Evolutionary conservation across 169 alveolate species (phyloP).

Genomic region (Babesia bovis): DNA sequence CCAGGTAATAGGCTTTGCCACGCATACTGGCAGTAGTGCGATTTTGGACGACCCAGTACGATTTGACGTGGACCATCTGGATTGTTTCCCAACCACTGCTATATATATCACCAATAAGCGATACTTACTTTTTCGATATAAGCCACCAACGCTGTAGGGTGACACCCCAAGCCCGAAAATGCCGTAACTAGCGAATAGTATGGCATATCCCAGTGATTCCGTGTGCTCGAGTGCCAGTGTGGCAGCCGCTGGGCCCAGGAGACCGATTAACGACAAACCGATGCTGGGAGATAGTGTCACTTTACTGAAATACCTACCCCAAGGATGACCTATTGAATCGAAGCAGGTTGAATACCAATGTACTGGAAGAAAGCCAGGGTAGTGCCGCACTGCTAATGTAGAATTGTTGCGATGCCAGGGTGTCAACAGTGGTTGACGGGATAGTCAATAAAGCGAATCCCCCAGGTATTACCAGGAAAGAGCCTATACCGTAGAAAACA

Average conservation of each 20-base stretch:
- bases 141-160: conserved; percentile 3
- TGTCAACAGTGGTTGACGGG: conserved; percentile 22
- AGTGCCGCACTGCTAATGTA: conserved; percentile 49
- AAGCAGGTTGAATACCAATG: conserved; percentile 22
- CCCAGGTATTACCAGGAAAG: conserved; percentile 43
- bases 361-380: conserved; percentile 52
- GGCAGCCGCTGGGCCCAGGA: conserved; percentile 30
- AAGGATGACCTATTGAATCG: conserved; percentile 23
- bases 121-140: conserved; percentile 16
- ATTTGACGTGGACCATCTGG: not conserved
- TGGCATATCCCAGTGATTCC: conserved; percentile 3
- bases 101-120: not conserved
- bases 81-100: not conserved
- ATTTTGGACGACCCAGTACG: not conserved
- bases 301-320: not conserved
- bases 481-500: conserved; percentile 30
- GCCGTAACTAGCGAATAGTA: conserved; percentile 29
- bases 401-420: conserved; percentile 50
- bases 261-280: conserved; percentile 14
- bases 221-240: conserved; percentile 31
- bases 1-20: conserved; percentile 36
- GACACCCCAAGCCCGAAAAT: conserved; percentile 7
- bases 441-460: conserved; percentile 45
- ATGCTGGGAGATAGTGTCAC: not conserved
- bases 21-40: conserved; percentile 28